A percentile compares a stretch with the other conserved stretches of the same genome.
Conservation (phyloP, 164 flowering plant species). For the Aristolochia contorta region DNA sequence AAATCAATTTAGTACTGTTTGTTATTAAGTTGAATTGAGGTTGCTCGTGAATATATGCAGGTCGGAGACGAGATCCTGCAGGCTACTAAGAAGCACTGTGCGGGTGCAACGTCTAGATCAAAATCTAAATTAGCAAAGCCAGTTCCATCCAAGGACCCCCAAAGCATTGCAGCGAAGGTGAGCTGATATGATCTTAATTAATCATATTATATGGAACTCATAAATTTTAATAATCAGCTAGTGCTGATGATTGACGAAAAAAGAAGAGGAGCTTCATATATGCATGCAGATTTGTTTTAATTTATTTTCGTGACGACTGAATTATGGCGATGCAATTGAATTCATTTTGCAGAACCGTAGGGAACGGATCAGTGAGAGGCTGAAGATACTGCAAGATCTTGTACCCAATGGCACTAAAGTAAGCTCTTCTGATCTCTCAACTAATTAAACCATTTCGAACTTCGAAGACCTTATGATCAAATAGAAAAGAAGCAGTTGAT, state of each 20-base stretch:
- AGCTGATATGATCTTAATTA: conserved; percentile 2
- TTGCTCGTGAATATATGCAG: conserved; percentile 5
- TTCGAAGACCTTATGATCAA: neutral
- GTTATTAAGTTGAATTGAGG: no score
- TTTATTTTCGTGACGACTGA: no score
- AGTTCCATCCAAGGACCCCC: conserved; percentile 62
- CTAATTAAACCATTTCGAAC: neutral
- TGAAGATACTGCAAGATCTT: conserved; percentile 78
- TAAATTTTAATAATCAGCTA: no score
- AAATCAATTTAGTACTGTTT: no score
- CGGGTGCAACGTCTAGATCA: conserved; percentile 17
- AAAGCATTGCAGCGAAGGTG: conserved; percentile 89
- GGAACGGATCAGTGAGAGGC: conserved; percentile 80
- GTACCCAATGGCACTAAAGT: conserved; percentile 96
- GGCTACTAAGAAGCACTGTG: conserved; percentile 47
- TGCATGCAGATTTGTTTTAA: neutral
- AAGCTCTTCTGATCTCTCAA: neutral
- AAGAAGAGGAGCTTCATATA: neutral
- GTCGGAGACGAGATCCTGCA: conserved; percentile 8
- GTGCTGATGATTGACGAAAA: no score
- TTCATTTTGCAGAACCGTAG: conserved; percentile 59
- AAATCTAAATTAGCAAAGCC: conserved; percentile 42
- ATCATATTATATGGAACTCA: no score
- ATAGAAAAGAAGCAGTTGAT: no score
- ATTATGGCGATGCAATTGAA: no score